Evolutionary conservation across 2,329 filamentous ascomycete species (phyloP).

Genomic region (Diaporthe destruens): DNA sequence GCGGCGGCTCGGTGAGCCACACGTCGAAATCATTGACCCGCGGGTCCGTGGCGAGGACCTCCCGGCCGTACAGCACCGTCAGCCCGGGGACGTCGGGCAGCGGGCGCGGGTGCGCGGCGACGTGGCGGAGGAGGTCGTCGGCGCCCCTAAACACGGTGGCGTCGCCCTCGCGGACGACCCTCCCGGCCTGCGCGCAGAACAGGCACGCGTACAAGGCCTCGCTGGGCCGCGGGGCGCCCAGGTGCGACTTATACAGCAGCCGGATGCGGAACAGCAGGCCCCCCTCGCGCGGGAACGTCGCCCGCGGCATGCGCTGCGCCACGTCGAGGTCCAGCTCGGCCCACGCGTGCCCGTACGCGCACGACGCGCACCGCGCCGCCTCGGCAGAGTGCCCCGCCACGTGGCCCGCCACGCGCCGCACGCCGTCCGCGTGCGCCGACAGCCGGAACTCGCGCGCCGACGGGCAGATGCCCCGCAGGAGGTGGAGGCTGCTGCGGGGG

Average conservation of each 20-base stretch:
- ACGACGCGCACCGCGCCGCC: slow-evolving; percentile 39
- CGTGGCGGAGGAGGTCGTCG: slow-evolving; percentile 54
- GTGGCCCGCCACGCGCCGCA: slow-evolving; percentile 49
- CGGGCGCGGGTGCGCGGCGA: slow-evolving; percentile 56
- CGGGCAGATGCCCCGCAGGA: slow-evolving; percentile 54
- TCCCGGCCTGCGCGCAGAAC: slow-evolving; percentile 53
- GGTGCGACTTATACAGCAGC: slow-evolving; percentile 58
- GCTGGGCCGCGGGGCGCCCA: slow-evolving; percentile 49
- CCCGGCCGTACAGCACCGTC: slow-evolving; percentile 53
- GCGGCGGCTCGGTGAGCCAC: slow-evolving; percentile 49
- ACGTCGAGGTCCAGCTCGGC: slow-evolving; percentile 39
- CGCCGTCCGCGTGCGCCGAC: slow-evolving; percentile 53
- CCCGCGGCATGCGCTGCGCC: slow-evolving; percentile 25
- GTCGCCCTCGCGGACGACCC: slow-evolving; percentile 54
- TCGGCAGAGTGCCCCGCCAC: slow-evolving; percentile 38
- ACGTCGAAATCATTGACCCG: slow-evolving; percentile 46
- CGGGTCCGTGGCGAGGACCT: slow-evolving; percentile 31
- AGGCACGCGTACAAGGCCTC: slow-evolving; percentile 55
- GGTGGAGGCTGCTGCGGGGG: slow-evolving; percentile 52
- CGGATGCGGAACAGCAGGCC: slow-evolving; percentile 56
- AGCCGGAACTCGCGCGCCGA: slow-evolving; percentile 54
- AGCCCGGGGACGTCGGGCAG: slow-evolving; percentile 54
- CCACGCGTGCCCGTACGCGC: slow-evolving; percentile 42
- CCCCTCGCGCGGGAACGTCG: slow-evolving; percentile 28
- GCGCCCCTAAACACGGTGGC: slow-evolving; percentile 56